Conservation (phyloP, 2,329 filamentous ascomycete species). For the Hirsutella minnesotensis region DNA sequence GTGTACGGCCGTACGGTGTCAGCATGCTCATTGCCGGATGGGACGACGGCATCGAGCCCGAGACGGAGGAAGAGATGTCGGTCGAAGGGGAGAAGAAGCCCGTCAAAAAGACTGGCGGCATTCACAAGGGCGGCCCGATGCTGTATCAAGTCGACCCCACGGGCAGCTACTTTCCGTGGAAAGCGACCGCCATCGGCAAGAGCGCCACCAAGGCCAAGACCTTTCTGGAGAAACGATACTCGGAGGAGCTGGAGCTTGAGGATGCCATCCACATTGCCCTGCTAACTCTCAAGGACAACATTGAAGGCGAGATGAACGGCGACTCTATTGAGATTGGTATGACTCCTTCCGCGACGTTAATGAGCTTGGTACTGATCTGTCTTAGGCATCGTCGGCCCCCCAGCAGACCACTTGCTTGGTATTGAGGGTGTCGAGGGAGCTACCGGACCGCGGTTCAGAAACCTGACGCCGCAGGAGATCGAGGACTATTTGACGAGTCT, state of each 20-base stretch:
- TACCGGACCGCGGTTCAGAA: slow-evolving; percentile 78
- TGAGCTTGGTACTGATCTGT: slow-evolving; percentile 13
- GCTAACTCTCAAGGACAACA: slow-evolving; percentile 95
- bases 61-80: slow-evolving; percentile 50
- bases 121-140: slow-evolving; percentile 91
- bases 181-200: slow-evolving; percentile 97
- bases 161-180: slow-evolving; percentile 98
- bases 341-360: not conserved
- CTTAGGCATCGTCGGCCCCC: slow-evolving; percentile 83
- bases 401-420: slow-evolving; percentile 84
- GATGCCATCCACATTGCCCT: slow-evolving; percentile 98
- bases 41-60: slow-evolving; percentile 92
- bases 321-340: slow-evolving; percentile 94
- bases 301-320: slow-evolving; percentile 98
- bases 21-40: slow-evolving; percentile 91
- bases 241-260: slow-evolving; percentile 90
- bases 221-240: slow-evolving; percentile 98
- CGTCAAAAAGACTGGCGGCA: slow-evolving; percentile 83
- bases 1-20: slow-evolving; percentile 93
- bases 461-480: slow-evolving; percentile 94
- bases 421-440: slow-evolving; percentile 82
- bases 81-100: slow-evolving; percentile 52
- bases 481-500: slow-evolving; percentile 99
- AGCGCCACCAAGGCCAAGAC: slow-evolving; percentile 97
- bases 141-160: slow-evolving; percentile 99